Conservation (phyloP, 768 basidiomycete genomes). For the Boletus tylopilopsis region DNA sequence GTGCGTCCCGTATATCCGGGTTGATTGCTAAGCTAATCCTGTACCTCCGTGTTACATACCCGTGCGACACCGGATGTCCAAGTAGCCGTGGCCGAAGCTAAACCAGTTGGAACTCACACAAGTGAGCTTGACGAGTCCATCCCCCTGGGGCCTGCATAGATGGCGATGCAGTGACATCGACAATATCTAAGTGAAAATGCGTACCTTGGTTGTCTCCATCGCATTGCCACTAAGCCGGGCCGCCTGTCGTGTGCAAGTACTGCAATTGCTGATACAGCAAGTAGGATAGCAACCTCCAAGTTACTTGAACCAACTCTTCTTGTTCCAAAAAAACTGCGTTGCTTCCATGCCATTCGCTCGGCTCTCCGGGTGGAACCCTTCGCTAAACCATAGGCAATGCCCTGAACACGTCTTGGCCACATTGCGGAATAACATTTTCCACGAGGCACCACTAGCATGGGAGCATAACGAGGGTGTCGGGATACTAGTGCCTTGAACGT, state of each 20-base stretch:
- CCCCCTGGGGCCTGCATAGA: slow-evolving; percentile 5
- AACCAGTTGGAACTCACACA: slow-evolving; percentile 5
- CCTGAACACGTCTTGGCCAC: slow-evolving; percentile 18
- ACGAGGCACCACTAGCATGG: slow-evolving; percentile 19
- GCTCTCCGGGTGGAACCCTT: slow-evolving; percentile 4
- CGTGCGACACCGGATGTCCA: slow-evolving; percentile 10
- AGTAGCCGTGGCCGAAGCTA: slow-evolving; percentile 21
- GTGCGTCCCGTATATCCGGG: slow-evolving; percentile 23
- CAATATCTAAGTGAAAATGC: slow-evolving; percentile 7
- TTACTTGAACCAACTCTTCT: slow-evolving; percentile 1
- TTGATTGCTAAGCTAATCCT: slow-evolving; percentile 17
- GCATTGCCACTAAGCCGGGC: slow-evolving; percentile 17
- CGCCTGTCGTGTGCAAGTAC: slow-evolving; percentile 1
- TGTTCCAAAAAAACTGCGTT: not conserved
- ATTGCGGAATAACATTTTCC: slow-evolving; percentile 4
- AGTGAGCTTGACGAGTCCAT: slow-evolving; percentile 3
- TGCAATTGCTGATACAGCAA: slow-evolving; percentile 11
- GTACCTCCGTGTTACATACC: slow-evolving; percentile 9
- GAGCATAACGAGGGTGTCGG: slow-evolving; percentile 17
- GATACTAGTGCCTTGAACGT: not conserved
- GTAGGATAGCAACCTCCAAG: not conserved
- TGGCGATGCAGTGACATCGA: slow-evolving; percentile 23
- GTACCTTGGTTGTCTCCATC: slow-evolving; percentile 14
- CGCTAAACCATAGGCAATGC: slow-evolving; percentile 14
- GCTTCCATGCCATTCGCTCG: slow-evolving; percentile 8